These are phyloP conservation scores for Pseudopyricularia cyperi DNA, from an alignment of 2,329 filamentous ascomycete species.

Conservation along the genomic window DNA sequence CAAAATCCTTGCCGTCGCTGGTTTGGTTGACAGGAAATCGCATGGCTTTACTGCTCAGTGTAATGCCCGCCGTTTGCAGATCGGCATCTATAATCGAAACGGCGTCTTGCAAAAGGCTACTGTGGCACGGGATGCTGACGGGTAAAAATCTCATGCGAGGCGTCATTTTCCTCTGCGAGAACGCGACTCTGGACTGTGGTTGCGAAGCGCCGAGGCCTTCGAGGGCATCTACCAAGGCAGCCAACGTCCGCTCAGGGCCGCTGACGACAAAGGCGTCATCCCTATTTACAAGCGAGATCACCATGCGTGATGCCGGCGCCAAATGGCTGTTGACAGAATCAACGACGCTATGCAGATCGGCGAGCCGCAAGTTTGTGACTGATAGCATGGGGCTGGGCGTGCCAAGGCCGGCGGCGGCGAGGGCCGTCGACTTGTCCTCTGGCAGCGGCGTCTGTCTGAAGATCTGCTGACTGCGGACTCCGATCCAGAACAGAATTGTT, in stretches of 20 bases:
- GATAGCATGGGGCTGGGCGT: conserved; percentile 93
- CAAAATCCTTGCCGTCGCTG: conserved; percentile 73
- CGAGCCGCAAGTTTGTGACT: conserved; percentile 78
- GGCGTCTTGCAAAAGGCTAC: conserved; percentile 80
- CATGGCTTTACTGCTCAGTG: conserved; percentile 57
- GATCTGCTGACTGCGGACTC: conserved; percentile 88
- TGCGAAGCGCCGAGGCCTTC: conserved; percentile 96
- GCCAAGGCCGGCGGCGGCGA: conserved; percentile 84
- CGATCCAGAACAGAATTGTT: conserved; percentile 97
- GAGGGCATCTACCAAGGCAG: conserved; percentile 86
- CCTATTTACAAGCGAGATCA: conserved; percentile 91
- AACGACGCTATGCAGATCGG: conserved; percentile 89
- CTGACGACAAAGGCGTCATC: conserved; percentile 94
- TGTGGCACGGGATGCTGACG: conserved; percentile 97
- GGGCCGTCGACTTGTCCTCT: conserved; percentile 81
- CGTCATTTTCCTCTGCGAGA: conserved; percentile 89
- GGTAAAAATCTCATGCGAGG: conserved; percentile 96
- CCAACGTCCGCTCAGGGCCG: conserved; percentile 86
- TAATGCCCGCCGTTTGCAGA: conserved; percentile 56
- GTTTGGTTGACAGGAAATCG: conserved; percentile 84
- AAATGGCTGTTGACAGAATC: conserved; percentile 94
- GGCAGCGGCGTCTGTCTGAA: conserved; percentile 91
- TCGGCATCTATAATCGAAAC: conserved; percentile 76
- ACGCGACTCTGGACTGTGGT: conserved; percentile 86
- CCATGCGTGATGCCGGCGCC: conserved; percentile 81